These are phyloP conservation scores for Tilletia horrida DNA, from an alignment of 1,284 basidiomycete genomes.

Conservation along the genomic window DNA sequence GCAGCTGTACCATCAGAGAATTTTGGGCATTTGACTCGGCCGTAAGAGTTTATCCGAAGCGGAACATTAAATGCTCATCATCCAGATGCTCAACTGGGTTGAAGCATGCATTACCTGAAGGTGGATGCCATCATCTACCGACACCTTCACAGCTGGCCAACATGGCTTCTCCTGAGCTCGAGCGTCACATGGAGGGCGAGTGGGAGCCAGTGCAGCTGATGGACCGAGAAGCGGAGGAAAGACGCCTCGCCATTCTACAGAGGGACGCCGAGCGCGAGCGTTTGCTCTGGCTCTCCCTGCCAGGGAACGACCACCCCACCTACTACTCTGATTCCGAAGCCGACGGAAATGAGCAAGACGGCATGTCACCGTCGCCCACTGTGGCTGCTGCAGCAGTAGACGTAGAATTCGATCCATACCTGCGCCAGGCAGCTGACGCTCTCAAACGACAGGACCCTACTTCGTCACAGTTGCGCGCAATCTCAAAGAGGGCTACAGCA, in stretches of 20 bases:
- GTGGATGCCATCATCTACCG: too few relatives aligned
- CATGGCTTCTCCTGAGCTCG: constrained; percentile 14
- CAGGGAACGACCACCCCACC: constrained; percentile 42
- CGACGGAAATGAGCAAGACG: constrained; percentile 19
- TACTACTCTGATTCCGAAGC: constrained; percentile 47
- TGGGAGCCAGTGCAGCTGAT: not conserved
- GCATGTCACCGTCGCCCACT: not conserved
- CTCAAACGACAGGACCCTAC: constrained; percentile 1
- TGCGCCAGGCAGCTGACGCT: not conserved
- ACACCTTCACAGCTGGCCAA: not conserved
- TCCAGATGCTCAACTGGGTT: too few relatives aligned
- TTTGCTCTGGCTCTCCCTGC: constrained; percentile 29
- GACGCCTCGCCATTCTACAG: constrained; percentile 1
- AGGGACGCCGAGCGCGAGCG: constrained; percentile 12
- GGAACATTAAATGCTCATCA: too few relatives aligned
- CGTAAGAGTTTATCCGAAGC: too few relatives aligned
- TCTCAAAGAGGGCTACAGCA: not conserved
- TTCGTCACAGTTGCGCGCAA: not conserved
- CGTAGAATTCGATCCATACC: constrained; percentile 9
- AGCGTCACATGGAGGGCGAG: not conserved
- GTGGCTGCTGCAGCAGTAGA: not conserved
- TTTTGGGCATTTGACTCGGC: too few relatives aligned
- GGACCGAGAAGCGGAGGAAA: constrained; percentile 4
- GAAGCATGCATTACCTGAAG: too few relatives aligned
- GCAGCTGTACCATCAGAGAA: too few relatives aligned